These are phyloP conservation scores for Clarireedia paspali DNA, from an alignment of 2,329 filamentous ascomycete genomes.

Conservation along the genomic window DNA sequence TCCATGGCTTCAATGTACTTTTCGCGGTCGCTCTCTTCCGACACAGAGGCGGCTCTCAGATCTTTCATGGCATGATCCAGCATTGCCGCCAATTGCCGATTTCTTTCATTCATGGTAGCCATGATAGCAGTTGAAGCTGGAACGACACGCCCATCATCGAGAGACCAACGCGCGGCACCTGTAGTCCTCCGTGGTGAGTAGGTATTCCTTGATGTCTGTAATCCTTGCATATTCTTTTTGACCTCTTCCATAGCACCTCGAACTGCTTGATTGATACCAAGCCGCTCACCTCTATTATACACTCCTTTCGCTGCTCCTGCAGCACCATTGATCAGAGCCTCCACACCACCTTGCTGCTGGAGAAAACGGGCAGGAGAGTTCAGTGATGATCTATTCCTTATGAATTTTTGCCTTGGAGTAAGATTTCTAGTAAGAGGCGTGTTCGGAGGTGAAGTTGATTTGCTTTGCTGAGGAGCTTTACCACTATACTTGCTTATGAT, in stretches of 20 bases:
- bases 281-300: constrained; percentile 63
- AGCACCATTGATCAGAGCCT: constrained; percentile 67
- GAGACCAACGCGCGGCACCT: constrained; percentile 24
- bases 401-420: constrained; percentile 17
- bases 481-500: constrained; percentile 67
- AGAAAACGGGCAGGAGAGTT: constrained; percentile 32
- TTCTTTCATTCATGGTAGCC: constrained; percentile 53
- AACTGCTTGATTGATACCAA: constrained; percentile 73
- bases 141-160: constrained; percentile 25
- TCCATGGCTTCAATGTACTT: constrained; percentile 46
- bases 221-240: constrained; percentile 62
- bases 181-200: constrained; percentile 21
- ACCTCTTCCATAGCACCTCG: constrained; percentile 78
- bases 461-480: constrained; percentile 35
- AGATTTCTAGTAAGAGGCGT: constrained; percentile 24
- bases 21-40: constrained; percentile 36
- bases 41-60: constrained; percentile 52
- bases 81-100: constrained; percentile 58
- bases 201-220: constrained; percentile 48
- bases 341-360: constrained; percentile 49
- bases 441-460: constrained; percentile 20
- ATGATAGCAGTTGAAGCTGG: constrained; percentile 33
- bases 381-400: constrained; percentile 24
- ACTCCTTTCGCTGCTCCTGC: constrained; percentile 71
- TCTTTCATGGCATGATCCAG: constrained; percentile 58